Conservation (phyloP, 2,329 filamentous ascomycete species). For the Colletotrichum gloeosporioides region DNA sequence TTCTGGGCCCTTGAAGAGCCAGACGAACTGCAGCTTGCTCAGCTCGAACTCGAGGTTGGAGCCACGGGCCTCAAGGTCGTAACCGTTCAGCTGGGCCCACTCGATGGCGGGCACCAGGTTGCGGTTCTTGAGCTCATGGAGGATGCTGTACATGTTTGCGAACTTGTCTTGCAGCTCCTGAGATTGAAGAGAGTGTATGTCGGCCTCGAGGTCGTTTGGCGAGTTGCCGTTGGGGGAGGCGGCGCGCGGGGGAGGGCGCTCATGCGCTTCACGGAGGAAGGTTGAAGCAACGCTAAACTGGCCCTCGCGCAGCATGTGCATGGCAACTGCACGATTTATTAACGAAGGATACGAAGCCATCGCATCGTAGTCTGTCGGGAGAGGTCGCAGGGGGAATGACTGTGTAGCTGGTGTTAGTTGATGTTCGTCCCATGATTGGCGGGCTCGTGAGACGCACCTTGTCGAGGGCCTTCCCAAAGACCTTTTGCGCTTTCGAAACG, state of each 20-base stretch:
- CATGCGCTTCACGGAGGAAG: constrained; percentile 76
- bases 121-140: constrained; percentile 75
- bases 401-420: constrained; percentile 24
- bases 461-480: constrained; percentile 85
- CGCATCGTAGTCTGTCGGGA: constrained; percentile 81
- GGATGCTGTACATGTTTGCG: constrained; percentile 86
- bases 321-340: constrained; percentile 88
- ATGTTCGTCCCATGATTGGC: background rate
- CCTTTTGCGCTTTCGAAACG: constrained; percentile 80
- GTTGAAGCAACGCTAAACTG: constrained; percentile 88
- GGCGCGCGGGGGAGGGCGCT: constrained; percentile 32
- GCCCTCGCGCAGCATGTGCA: constrained; percentile 94
- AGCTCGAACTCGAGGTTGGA: constrained; percentile 97
- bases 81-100: constrained; percentile 79
- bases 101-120: constrained; percentile 84
- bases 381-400: constrained; percentile 57
- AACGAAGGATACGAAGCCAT: constrained; percentile 77
- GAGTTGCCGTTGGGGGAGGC: constrained; percentile 7
- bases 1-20: constrained; percentile 74
- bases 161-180: constrained; percentile 81
- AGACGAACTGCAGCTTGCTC: constrained; percentile 86
- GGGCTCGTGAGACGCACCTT: constrained; percentile 57
- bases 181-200: constrained; percentile 65
- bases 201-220: constrained; percentile 31
- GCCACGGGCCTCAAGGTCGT: constrained; percentile 76